Conservation (phyloP, 352 stramenopile species). For the Phytophthora uliginosa region DNA sequence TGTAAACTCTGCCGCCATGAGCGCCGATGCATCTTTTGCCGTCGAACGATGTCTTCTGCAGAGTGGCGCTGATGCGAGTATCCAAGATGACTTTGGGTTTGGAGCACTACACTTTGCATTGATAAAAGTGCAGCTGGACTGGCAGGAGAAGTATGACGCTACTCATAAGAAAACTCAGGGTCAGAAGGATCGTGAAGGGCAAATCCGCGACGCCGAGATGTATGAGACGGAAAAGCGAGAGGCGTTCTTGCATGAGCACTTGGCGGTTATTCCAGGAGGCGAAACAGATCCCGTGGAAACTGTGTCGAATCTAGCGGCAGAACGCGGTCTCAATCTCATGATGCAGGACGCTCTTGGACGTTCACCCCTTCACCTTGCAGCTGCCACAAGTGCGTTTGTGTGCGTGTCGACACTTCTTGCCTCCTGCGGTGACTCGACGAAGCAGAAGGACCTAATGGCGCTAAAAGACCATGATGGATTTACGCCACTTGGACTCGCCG, state of each 20-base stretch:
- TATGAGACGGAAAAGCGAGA: conserved; percentile 64
- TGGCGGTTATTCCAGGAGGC: conserved; percentile 48
- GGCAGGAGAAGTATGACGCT: conserved; percentile 62
- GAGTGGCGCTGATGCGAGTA: conserved; percentile 59
- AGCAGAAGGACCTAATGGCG: conserved; percentile 45
- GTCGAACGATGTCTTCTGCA: conserved; percentile 78
- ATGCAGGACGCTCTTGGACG: conserved; percentile 60
- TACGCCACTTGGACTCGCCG: conserved; percentile 66
- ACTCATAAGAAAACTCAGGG: conserved; percentile 38
- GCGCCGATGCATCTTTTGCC: conserved; percentile 80
- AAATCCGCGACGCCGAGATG: conserved; percentile 17
- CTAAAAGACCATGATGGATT: conserved; percentile 55
- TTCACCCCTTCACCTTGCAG: conserved; percentile 71
- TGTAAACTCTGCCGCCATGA: conserved; percentile 76
- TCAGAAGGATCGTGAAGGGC: conserved; percentile 46
- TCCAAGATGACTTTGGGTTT: conserved; percentile 69
- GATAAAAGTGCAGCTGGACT: conserved; percentile 77
- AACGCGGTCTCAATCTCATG: conserved; percentile 51
- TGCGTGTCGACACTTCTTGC: conserved; percentile 74
- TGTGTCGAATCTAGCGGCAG: conserved; percentile 71
- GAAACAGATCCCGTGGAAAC: conserved; percentile 83
- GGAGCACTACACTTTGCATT: conserved; percentile 74
- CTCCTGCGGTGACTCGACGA: conserved; percentile 20
- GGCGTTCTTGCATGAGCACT: conserved; percentile 46
- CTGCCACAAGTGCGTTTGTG: conserved; percentile 81